Percentiles rank a stretch among this genome's conserved stretches.
phyloP scores from a whole-genome alignment of 202 grass and related monocot species.

The Carex arenaria region DNA sequence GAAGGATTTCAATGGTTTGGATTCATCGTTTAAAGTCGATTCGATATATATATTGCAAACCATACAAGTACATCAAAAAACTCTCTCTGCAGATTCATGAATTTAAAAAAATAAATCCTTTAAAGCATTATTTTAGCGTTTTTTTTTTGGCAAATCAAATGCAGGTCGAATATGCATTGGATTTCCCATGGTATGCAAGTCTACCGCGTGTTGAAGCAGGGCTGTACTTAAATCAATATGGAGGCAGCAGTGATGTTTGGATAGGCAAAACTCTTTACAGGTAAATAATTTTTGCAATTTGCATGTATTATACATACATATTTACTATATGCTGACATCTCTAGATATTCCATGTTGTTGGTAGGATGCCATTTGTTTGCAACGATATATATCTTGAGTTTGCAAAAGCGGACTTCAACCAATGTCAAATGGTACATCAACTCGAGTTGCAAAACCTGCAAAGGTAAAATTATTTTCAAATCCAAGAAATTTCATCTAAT shows the following conservation, averaged over 20 bases:
- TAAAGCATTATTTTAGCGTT: not conserved
- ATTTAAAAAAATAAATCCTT: not conserved
- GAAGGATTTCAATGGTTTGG: too few species aligned
- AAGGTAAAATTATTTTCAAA: conserved; percentile 27
- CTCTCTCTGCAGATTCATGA: not conserved
- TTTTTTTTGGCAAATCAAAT: not conserved
- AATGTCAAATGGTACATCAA: conserved; percentile 64
- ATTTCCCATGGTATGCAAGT: conserved; percentile 80
- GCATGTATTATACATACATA: not conserved
- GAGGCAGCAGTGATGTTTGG: conserved; percentile 66
- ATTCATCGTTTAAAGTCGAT: too few species aligned
- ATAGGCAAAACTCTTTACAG: conserved; percentile 93
- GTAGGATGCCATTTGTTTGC: conserved; percentile 83
- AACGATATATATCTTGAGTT: conserved; percentile 56
- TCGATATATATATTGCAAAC: not conserved
- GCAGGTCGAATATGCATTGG: conserved; percentile 71
- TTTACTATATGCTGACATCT: not conserved
- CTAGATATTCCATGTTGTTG: not conserved
- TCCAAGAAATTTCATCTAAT: not conserved
- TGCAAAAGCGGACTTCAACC: conserved; percentile 68
- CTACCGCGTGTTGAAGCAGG: conserved; percentile 77
- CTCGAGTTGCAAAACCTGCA: conserved; percentile 51
- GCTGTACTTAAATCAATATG: conserved; percentile 75
- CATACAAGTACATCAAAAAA: not conserved
- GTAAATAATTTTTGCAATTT: conserved; percentile 26